Conservation (phyloP, 2,329 filamentous ascomycete species). For the Fusarium mundagurra region DNA sequence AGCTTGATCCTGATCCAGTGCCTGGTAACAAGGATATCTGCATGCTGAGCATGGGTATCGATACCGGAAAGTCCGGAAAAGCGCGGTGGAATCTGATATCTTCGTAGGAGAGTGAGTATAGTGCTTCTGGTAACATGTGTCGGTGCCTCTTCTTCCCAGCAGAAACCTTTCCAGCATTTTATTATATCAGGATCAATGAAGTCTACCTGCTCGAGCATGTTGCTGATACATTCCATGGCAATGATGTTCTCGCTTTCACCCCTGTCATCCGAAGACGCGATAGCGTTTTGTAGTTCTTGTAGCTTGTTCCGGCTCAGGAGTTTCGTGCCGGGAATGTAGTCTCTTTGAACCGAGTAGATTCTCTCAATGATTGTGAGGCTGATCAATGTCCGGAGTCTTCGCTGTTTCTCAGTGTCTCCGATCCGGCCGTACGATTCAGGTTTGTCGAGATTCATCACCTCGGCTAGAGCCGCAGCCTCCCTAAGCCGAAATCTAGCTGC, state of each 20-base stretch:
- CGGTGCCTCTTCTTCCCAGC: neutral
- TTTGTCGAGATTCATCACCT: neutral
- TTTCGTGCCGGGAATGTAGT: neutral
- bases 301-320: neutral
- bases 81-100: neutral
- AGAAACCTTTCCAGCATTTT: neutral
- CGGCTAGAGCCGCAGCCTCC: neutral
- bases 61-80: neutral
- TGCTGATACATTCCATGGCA: neutral
- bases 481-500: neutral
- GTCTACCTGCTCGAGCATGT: neutral
- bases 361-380: neutral
- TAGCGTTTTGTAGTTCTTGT: neutral
- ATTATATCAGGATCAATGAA: neutral
- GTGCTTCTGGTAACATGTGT: neutral
- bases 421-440: neutral
- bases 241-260: neutral
- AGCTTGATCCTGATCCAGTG: neutral
- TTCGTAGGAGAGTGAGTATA: neutral
- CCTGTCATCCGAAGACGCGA: neutral
- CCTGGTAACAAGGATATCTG: neutral
- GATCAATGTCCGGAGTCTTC: neutral
- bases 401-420: neutral
- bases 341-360: neutral
- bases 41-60: neutral